Evolutionary conservation across 1,139 yeast genomes (phyloP).

Genomic region (Candida glucosophila): DNA sequence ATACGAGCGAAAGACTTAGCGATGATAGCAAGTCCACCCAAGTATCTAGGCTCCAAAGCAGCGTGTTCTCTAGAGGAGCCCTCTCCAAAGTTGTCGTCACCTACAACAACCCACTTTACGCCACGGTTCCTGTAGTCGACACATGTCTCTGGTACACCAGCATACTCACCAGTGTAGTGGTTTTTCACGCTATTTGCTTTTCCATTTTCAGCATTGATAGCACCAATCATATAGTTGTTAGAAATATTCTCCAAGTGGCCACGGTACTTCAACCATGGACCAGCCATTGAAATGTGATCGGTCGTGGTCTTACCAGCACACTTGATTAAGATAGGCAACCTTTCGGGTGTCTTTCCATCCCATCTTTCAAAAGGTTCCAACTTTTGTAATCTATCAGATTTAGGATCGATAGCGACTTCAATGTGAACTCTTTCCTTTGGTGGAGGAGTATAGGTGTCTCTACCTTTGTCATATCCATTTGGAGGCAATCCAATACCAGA

Average conservation of each 20-base stretch:
- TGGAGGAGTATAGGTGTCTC: slow-evolving; percentile 96
- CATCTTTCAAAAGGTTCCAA: slow-evolving; percentile 53
- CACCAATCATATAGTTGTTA: slow-evolving; percentile 99
- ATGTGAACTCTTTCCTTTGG: slow-evolving; percentile 80
- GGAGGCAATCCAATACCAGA: slow-evolving; percentile 89
- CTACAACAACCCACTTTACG: slow-evolving; percentile 93
- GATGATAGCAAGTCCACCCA: slow-evolving; percentile 96
- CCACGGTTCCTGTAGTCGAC: slow-evolving; percentile 91
- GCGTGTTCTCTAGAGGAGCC: slow-evolving; percentile 99
- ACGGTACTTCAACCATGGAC: slow-evolving; percentile 99
- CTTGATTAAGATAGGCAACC: slow-evolving; percentile 91
- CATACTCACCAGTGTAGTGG: slow-evolving; percentile 85
- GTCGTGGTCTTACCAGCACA: slow-evolving; percentile 98
- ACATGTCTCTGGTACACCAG: slow-evolving; percentile 95
- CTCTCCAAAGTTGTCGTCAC: slow-evolving; percentile 99
- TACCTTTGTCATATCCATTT: slow-evolving; percentile 90
- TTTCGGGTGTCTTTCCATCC: slow-evolving; percentile 91
- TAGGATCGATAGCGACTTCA: slow-evolving; percentile 70
- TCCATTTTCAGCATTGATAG: slow-evolving; percentile 92
- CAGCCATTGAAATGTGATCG: slow-evolving; percentile 99
- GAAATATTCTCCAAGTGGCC: slow-evolving; percentile 99
- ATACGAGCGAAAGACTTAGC: slow-evolving; percentile 98
- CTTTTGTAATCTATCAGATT: slow-evolving; percentile 54
- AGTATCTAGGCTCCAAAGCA: slow-evolving; percentile 98
- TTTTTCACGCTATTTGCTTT: slow-evolving; percentile 90